Evolutionary conservation across 371 early-diverging fungal species (phyloP), one percentile per base, ranked within the genome.

Genomic region (Apophysomyces variabilis): DNA sequence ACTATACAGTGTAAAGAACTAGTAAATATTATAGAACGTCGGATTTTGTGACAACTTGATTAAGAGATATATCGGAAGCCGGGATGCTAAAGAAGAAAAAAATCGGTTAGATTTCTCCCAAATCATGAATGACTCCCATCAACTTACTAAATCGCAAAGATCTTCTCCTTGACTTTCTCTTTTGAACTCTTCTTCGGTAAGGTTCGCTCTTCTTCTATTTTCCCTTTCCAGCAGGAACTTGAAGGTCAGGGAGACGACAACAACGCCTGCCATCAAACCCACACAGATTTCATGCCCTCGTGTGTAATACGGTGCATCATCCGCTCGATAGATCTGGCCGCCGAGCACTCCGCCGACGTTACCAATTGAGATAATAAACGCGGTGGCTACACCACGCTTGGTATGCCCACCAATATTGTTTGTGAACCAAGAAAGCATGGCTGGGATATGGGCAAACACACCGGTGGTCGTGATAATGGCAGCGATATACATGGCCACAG

Each of bases 341-440:
- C 85, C 85, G 64, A 88, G 78, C 21, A 85, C 80, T 37, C 89
- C 90, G 47, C 90, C 87, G 36, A 89, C 73, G 44, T 88, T 89
- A 61, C 91, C 91, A 59, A 88, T 77, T 2, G 84, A 78, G 56
- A 88, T 83, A 41, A 86, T 84, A 45, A 85, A 74, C 7, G 88
- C 90, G 9, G 81, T 76, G 1, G 83, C 87, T 39, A 84, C 84
- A 71, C 83, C 88, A 46, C 86, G 79, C 72, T 90, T 90, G 26
- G 87, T 87, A 60, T 87, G 85, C 0, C 90, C 90, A 63, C 84
- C 85, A 47, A 87, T 77, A 44, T 87, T 88, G 69, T 80, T 85
- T 3, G 85, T 79, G 66, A 87, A 83, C 88, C 88, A 90, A 1
- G 80, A 75, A 11, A 90, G 66, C 83, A 85, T 86, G 41, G 87